Base-by-base conservation (phyloP, 305 asterid genomes). In the Fraxinus sp. region DNA sequence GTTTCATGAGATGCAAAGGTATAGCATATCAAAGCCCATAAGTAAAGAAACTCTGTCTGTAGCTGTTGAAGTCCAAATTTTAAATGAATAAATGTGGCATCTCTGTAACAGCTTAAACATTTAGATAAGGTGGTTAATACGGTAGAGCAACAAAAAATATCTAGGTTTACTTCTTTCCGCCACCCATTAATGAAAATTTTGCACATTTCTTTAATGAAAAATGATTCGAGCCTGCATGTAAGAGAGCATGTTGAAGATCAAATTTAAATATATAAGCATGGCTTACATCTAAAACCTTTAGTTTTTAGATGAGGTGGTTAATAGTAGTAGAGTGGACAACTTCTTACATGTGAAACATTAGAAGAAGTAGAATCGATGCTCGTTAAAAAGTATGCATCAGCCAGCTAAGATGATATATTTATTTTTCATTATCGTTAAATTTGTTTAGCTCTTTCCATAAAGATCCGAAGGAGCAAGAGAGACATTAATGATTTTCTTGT, bases 381-480 rank as follows among this genome's bases (percentile, higher is more conserved):
- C 22, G 22, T 70, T 36, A 13, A 64, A 74, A 81, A 36, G 49
- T 72, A 84, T 49, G 77, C 76, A 79, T 72, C 78, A 70, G 79
- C 79, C 46, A 35, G 79, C 77, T 83, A 81, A 32, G 30, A 74
- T 26, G 30, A 24, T 3, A 44, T 64, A 22, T 8, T 64, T 64
- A 24, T 11, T 49, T 49, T 59, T 70, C 37, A 70, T 28, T 76
- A 8, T 39, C 59, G 32, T 74, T 7, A 33, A 71, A 44, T 41
- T 32, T 20, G 36, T 78, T 44, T 79, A 78, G 84, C 35, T 80
- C 78, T 35, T 52, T 44, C 33, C 7, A 11, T 74, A 78, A 76
- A 37, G 77, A 76, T 46, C 28, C 33, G 64, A 71, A 81, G 37
- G 41, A 26, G 28, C 18, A 74, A 74, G n/a, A 77, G 36, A 77